Base-by-base conservation (phyloP, 2,329 filamentous ascomycete genomes). In the Ophiocordyceps camponoti-rufipedis region DNA sequence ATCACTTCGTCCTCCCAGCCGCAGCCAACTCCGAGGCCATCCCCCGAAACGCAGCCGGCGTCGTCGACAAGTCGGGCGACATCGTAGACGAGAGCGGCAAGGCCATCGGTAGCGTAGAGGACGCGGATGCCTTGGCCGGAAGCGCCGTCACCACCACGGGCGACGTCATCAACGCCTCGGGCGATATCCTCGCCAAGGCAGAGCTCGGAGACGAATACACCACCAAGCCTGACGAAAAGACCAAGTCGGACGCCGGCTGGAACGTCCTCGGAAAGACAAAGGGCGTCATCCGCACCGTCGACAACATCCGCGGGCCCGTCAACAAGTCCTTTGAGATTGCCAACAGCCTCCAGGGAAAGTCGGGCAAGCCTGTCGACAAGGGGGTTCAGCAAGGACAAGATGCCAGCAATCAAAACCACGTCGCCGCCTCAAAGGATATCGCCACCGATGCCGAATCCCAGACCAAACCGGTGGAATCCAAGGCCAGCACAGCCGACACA, bases 21-120 rank as follows among this genome's bases (percentile, higher is more conserved):
- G n/a, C 29, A 44, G 16, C 8, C 3, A 56, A 59, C 39, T 44
- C 52, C 41, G 47, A 58, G 23, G 54, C 54, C 41, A 52, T 62
- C 40, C 61, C 61, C 29, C 54, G 62, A 44, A 62, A 67, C 12
- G 59, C 59, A 42, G 63, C 61, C 16, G 61, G 64, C 33, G 57
- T 63, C 43, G 67, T 70, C 44, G 66, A 63, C 53, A 63, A 68
- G 48, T 52, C 56, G 19, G 68, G 68, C 14, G 65, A 69, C 14
- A 63, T 70, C 16, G 55, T 70, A 35, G 66, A 70, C 47, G 56
- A 64, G 11, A 53, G 62, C 11, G 68, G 66, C 44, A 66, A 68
- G 44, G 58, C 56, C 9, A 53, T 70, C 40, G 67, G 67, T 45
- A 65, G 57, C 48, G 56, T 70, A 19, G 49, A 56, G 44, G 61